Base-by-base conservation (phyloP, 2,329 filamentous ascomycete genomes). In the Talaromyces verruculosus region DNA sequence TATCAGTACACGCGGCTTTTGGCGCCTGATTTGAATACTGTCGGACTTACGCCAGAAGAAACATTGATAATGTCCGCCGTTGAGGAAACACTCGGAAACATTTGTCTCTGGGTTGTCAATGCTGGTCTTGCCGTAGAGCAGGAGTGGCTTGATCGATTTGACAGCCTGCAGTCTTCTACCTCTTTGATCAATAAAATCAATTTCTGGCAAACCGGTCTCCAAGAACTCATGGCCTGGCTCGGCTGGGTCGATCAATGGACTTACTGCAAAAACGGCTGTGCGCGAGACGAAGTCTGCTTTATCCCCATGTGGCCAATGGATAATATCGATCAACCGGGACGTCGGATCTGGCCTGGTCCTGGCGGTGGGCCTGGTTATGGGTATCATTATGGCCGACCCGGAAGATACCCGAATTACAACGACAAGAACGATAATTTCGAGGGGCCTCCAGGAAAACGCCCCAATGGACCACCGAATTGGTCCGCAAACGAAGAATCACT, bases 301-400 rank as follows among this genome's bases (percentile, higher is more conserved):
- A 82, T 84, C 45, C 82, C 83, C 1, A 84, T 84, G 79, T 84
- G 82, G 83, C 83, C 83, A 1, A 67, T 82, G 67, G 67, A 74
- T 30, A 62, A 55, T 39, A 57, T 67, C 30, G 63, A 63, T 51
- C 62, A 53, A 35, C 59, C 47, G 5, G 49, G 55, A 39, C 47
- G 22, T 51, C 47, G 67, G 37, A 60, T 55, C 67, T 61, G 59
- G 64, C 37, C 57, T 25, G 47, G 59, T 45, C 62, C 39, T 3
- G 49, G 62, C 5, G 35, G 13, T 64, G 35, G 8, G 7, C 43
- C 43, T 11, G 43, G 49, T 6, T 57, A 55, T 62, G 55, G 37
- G 11, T 37, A 37, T 37, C 35, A 2, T 15, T 39, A 39, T 1
- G 55, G 35, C 25, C 55, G 19, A 5, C 55, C 55, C 2, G 11